Evolutionary conservation across 305 asterid genomes (phyloP).

Genomic region (Fraxinus sp.): DNA sequence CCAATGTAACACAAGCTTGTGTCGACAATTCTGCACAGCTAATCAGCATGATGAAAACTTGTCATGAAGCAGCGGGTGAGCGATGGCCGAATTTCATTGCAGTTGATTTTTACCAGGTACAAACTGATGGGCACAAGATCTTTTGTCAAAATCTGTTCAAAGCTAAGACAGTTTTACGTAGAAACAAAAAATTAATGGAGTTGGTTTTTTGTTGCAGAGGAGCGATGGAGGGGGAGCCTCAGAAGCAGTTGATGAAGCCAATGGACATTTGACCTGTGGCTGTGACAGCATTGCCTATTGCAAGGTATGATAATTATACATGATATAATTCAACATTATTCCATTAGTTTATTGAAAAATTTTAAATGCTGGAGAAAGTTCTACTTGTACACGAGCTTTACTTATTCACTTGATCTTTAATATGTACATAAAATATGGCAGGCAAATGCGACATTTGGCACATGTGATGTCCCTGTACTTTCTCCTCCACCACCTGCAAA

Average conservation of each 20-base stretch:
- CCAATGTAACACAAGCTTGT: conserved; percentile 54
- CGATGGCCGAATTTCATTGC: conserved; percentile 94
- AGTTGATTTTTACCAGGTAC: conserved; percentile 76
- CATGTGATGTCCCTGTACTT: conserved; percentile 66
- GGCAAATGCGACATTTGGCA: conserved; percentile 59
- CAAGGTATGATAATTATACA: conserved; percentile 40
- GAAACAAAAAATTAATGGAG: neutral
- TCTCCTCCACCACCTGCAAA: conserved; percentile 91
- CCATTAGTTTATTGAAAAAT: neutral
- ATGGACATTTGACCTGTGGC: conserved; percentile 81
- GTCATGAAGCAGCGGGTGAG: conserved; percentile 55
- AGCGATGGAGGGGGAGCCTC: conserved; percentile 94
- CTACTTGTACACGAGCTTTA: neutral
- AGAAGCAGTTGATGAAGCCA: conserved; percentile 84
- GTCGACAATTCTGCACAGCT: conserved; percentile 66
- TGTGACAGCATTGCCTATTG: conserved; percentile 87
- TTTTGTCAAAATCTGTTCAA: neutral
- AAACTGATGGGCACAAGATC: neutral
- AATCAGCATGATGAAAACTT: conserved; percentile 53
- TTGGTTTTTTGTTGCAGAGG: conserved; percentile 41
- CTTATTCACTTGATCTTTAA: neutral
- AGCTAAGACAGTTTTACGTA: neutral
- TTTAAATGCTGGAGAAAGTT: neutral
- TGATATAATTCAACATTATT: neutral
- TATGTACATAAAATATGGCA: conserved; percentile 25